Percentiles rank a stretch among this genome's conserved stretches.
These are phyloP conservation scores for Kwoniella shivajii DNA, from an alignment of 1,284 basidiomycete genomes.

Conservation along the genomic window DNA sequence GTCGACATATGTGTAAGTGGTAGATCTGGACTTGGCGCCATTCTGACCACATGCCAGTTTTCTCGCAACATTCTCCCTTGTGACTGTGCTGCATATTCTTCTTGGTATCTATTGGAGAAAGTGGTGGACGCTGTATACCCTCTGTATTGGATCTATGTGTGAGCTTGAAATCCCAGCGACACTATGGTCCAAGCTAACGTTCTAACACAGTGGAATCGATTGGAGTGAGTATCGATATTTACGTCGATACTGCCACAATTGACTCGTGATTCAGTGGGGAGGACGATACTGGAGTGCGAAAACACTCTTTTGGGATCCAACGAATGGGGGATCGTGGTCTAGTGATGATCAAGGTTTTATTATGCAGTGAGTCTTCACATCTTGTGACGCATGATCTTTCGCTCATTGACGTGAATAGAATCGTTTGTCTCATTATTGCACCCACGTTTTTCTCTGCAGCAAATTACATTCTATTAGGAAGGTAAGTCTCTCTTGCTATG, in stretches of 20 bases:
- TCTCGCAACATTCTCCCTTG: neutral
- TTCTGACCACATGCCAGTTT: neutral
- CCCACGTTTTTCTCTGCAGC: slow-evolving; percentile 44
- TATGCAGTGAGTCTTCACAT: slow-evolving; percentile 25
- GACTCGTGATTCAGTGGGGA: slow-evolving; percentile 18
- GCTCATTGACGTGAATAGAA: slow-evolving; percentile 6
- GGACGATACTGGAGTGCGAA: slow-evolving; percentile 23
- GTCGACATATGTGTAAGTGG: slow-evolving; percentile 19
- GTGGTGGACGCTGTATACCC: slow-evolving; percentile 37
- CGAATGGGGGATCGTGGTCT: slow-evolving; percentile 22
- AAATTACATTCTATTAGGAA: slow-evolving; percentile 41
- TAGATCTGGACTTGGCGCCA: too few species aligned
- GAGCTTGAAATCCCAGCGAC: neutral
- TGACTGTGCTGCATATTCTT: slow-evolving; percentile 26
- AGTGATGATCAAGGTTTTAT: slow-evolving; percentile 21
- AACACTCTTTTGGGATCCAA: slow-evolving; percentile 16
- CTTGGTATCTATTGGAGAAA: slow-evolving; percentile 30
- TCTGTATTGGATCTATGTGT: slow-evolving; percentile 31
- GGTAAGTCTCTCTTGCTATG: slow-evolving; percentile 8
- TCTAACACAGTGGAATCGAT: slow-evolving; percentile 17
- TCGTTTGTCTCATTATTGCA: slow-evolving; percentile 34
- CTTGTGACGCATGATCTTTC: neutral
- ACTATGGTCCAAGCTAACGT: too few species aligned
- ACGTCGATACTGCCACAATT: neutral
- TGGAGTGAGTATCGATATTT: slow-evolving; percentile 17